Evolutionary conservation across 2,329 filamentous ascomycete species (phyloP).

Genomic region (Tolypocladium capitatum): DNA sequence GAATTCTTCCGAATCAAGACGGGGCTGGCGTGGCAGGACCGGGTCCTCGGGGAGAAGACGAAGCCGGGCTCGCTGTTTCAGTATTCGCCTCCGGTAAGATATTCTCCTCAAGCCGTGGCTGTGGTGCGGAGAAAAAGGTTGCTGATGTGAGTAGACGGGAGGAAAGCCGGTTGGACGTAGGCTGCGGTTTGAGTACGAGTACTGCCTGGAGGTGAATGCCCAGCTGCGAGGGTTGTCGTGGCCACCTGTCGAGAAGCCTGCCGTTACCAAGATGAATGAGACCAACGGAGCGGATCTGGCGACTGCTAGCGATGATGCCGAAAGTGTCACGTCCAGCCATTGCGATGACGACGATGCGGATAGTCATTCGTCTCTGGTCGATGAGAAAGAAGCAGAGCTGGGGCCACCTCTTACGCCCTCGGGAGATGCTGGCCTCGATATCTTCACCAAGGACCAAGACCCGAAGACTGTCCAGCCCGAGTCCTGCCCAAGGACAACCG

Average conservation of each 20-base stretch:
- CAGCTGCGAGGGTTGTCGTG: constrained; percentile 14
- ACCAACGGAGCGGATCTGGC: not conserved
- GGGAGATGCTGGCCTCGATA: not conserved
- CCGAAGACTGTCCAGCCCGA: not conserved
- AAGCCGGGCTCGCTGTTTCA: constrained; percentile 22
- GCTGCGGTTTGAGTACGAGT: constrained; percentile 18
- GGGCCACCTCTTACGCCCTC: not conserved
- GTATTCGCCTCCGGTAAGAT: constrained; percentile 34
- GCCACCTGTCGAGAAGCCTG: constrained; percentile 7
- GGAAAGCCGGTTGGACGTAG: constrained; percentile 25
- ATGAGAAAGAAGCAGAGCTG: not conserved
- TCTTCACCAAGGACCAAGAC: not conserved
- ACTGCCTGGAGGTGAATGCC: constrained; percentile 21
- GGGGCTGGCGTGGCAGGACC: constrained; percentile 45
- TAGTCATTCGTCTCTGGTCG: not conserved
- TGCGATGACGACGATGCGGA: not conserved
- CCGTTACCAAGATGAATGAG: not conserved
- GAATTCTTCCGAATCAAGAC: constrained; percentile 45
- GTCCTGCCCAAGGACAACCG: not conserved
- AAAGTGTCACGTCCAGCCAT: not conserved
- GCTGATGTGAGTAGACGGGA: constrained; percentile 12
- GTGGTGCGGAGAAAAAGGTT: not conserved
- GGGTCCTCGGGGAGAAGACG: constrained; percentile 23
- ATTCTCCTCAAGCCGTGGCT: not conserved
- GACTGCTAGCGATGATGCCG: not conserved